Conservation (phyloP, 2,329 filamentous ascomycete genomes). For the Epichloe amarillans region DNA sequence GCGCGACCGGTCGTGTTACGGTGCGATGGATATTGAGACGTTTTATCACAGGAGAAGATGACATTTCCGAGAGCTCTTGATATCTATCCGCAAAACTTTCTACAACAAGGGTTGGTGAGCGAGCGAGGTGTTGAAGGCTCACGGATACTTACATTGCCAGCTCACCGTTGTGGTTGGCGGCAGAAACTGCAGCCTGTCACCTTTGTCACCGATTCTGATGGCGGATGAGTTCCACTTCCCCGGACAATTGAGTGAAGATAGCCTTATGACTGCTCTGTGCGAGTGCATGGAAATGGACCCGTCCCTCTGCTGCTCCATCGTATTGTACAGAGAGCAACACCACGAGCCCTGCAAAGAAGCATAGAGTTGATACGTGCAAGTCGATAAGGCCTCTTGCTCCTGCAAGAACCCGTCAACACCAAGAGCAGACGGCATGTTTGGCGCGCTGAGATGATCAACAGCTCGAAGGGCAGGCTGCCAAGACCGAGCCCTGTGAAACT, state of each 20-base stretch:
- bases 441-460: not conserved
- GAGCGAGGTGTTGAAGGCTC: not conserved
- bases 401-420: constrained; percentile 1
- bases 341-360: not conserved
- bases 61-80: not conserved
- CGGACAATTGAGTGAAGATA: not conserved
- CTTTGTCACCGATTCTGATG: not conserved
- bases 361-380: not conserved
- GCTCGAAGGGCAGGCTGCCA: not conserved
- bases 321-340: not conserved
- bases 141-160: constrained; percentile 4
- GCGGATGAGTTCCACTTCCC: not conserved
- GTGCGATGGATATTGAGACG: not conserved
- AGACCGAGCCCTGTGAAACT: not conserved
- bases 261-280: not conserved
- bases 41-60: not conserved
- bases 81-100: not conserved
- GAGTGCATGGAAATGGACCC: not conserved
- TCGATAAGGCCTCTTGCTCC: not conserved
- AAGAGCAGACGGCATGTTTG: not conserved
- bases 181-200: not conserved
- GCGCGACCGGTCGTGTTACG: not conserved
- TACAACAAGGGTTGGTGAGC: not conserved
- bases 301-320: not conserved
- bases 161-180: constrained; percentile 1